Evolutionary conservation across 768 basidiomycete species (phyloP), one percentile per base, ranked within the genome.

Genomic region (Russula emetica): DNA sequence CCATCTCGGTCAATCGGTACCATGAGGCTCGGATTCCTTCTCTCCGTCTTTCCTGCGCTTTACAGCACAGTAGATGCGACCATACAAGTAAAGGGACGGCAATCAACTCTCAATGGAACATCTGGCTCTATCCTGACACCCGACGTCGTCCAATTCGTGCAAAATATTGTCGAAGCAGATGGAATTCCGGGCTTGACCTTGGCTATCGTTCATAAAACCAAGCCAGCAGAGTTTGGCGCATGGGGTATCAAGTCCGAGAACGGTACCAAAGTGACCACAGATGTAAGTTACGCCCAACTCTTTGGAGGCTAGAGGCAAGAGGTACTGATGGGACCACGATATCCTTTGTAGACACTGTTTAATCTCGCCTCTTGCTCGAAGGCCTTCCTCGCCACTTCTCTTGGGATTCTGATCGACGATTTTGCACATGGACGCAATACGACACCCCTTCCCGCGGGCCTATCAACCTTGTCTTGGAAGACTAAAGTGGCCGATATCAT

Each of bases 371-470:
- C 77, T 0, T 73, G 74, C 30, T 78, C 76, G 9, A 77, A 79
- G 52, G 76, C 76, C 4, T 80, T 80, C 70, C 69, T 78, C 9
- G 69, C 72, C 3, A 73, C 72, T 0, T 72, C 77, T 2, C 57
- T 80, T 0, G 78, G 80, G 5, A 72, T 80, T 13, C 72, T 80
- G 30, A 76, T 79, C 53, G 75, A 78, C 38, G 78, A 79, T 65
- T 79, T 76, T 64, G 71, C 71, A 11, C 61, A 70, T 14, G 73
- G 77, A 3, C 70, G 67, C 32, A 78, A 78, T 45, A 62, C 68
- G 6, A 75, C 78, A 0, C 70, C 71, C 7, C 73, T 80, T 4
- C 79, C 78, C 0, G 26, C 61, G 0, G 67, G 67, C 9, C n/a
- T 78, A 28, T 59, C 60, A 1, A 69, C 73, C 56, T 62, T 80